Conservation (phyloP, 108 stramenopile species). For the Craspedostauros australis region DNA sequence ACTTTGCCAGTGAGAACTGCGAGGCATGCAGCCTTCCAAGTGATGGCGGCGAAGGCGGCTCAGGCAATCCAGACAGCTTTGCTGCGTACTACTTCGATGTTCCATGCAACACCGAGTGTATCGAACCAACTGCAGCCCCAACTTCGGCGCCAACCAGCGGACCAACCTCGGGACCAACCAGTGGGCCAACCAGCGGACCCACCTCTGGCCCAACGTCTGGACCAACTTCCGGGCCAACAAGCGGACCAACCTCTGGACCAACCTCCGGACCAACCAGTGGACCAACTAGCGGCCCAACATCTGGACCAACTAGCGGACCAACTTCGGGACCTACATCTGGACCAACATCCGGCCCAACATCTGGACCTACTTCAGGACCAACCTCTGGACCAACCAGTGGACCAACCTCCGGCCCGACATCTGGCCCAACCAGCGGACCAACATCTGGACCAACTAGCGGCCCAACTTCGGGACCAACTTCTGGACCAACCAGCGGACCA, state of each 20-base stretch:
- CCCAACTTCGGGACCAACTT: too few species aligned
- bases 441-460: too few species aligned
- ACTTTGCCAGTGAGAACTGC: too few species aligned
- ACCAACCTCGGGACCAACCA: slow-evolving; percentile 9
- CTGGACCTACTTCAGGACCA: slow-evolving; percentile 2
- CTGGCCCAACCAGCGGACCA: not conserved
- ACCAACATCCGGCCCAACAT: slow-evolving; percentile 1
- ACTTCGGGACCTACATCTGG: slow-evolving; percentile 9
- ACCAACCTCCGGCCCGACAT: slow-evolving; percentile 5
- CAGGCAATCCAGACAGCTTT: too few species aligned
- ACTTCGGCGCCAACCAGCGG: slow-evolving; percentile 12
- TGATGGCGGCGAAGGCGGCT: too few species aligned
- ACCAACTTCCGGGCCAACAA: slow-evolving; percentile 6
- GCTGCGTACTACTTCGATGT: too few species aligned
- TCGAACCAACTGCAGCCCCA: slow-evolving; percentile 13
- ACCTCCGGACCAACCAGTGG: slow-evolving; percentile 7
- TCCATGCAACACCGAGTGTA: too few species aligned
- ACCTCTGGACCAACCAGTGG: slow-evolving; percentile 4
- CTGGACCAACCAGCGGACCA: too few species aligned
- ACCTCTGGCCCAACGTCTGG: slow-evolving; percentile 9
- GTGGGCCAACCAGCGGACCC: slow-evolving; percentile 9
- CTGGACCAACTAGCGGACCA: slow-evolving; percentile 2
- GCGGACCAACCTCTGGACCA: slow-evolving; percentile 4
- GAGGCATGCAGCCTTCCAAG: too few species aligned
- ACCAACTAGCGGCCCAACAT: slow-evolving; percentile 6